Percentiles rank a stretch among this genome's conserved stretches.
Conservation (phyloP, 2,329 filamentous ascomycete genomes). For the Neofusicoccum sp. region DNA sequence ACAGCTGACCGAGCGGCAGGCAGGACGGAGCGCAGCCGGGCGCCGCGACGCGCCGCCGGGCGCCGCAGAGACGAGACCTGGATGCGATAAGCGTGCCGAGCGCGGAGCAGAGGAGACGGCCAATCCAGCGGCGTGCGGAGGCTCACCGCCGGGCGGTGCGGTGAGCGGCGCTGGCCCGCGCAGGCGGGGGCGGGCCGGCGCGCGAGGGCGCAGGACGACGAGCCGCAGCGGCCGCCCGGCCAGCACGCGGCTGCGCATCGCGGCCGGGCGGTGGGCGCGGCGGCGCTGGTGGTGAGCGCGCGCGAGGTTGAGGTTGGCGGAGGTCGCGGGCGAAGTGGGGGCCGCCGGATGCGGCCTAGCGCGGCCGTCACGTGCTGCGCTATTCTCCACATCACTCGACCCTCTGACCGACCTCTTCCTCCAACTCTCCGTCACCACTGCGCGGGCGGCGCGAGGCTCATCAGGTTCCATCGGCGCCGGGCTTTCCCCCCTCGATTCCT, state of each 20-base stretch:
- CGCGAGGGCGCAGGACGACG: conserved; percentile 9
- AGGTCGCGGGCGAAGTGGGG: conserved; percentile 25
- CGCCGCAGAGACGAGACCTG: too few species aligned
- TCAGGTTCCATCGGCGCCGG: conserved; percentile 18
- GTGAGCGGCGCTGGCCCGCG: background rate
- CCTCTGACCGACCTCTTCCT: conserved; percentile 26
- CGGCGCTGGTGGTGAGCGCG: conserved; percentile 33
- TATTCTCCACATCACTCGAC: conserved; percentile 34
- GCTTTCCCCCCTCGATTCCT: conserved; percentile 17
- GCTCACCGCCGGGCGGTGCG: conserved; percentile 14
- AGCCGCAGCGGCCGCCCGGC: conserved; percentile 25
- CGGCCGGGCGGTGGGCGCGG: conserved; percentile 25
- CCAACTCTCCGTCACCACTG: conserved; percentile 23
- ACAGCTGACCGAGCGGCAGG: background rate
- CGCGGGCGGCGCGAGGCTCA: conserved; percentile 8
- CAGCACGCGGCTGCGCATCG: conserved; percentile 26
- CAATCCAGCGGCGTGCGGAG: background rate
- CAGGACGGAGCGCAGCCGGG: background rate
- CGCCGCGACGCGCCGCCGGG: too few species aligned
- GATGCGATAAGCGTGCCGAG: background rate
- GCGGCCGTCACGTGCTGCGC: conserved; percentile 14
- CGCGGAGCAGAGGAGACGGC: background rate
- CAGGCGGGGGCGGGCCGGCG: conserved; percentile 1
- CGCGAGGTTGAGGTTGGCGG: conserved; percentile 6
- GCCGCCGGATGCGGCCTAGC: conserved; percentile 24